Conservation (phyloP, 2,329 filamentous ascomycete genomes). For the Grosmannia clavigera region DNA sequence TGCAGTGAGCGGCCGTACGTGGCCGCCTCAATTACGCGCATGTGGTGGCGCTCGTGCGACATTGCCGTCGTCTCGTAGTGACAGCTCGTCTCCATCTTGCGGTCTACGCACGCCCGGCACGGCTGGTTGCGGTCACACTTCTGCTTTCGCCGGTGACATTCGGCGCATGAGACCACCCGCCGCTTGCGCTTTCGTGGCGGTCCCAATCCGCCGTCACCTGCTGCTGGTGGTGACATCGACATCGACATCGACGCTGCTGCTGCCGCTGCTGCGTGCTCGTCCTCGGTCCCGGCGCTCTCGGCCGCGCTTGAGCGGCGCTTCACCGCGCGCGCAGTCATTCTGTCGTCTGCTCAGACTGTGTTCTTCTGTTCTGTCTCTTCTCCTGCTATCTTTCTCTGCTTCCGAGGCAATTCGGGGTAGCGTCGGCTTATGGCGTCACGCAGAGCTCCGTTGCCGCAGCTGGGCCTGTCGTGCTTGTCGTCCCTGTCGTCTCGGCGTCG, state of each 20-base stretch:
- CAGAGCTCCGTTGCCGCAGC: too few relatives aligned
- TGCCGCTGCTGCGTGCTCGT: background rate
- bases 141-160: constrained; percentile 53
- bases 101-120: constrained; percentile 45
- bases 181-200: constrained; percentile 44
- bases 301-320: constrained; percentile 6
- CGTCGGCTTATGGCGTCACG: background rate
- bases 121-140: constrained; percentile 50
- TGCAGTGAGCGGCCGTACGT: constrained; percentile 11
- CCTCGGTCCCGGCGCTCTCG: background rate
- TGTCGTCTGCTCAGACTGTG: too few relatives aligned
- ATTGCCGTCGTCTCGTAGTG: constrained; percentile 42
- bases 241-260: background rate
- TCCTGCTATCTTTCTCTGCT: background rate
- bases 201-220: constrained; percentile 14
- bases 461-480: background rate
- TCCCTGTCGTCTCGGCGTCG: background rate
- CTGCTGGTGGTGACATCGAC: background rate
- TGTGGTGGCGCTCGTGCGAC: constrained; percentile 22
- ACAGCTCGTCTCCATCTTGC: constrained; percentile 43
- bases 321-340: constrained; percentile 4
- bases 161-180: constrained; percentile 49
- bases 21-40: constrained; percentile 11
- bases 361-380: background rate
- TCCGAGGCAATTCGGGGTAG: background rate